Base-by-base conservation (phyloP, 352 stramenopile species). In the Phytophthora colocasiae region DNA sequence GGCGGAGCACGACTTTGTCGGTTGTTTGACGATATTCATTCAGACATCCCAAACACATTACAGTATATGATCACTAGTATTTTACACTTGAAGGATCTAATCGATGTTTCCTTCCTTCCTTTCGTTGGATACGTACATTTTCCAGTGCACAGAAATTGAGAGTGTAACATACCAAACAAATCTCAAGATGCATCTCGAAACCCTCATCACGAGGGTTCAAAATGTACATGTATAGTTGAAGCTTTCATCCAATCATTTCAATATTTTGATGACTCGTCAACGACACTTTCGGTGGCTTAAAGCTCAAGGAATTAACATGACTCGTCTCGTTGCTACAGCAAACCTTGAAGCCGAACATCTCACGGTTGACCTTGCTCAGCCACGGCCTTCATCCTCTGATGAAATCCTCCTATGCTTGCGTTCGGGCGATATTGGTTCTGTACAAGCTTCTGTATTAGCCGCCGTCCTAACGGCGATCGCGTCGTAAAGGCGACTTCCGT, bases 341-440 rank as follows among this genome's bases (percentile, higher is more conserved):
- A 52, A 45, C 31, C 11, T 66, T 66, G 48, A 66, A 66, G 39
- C 14, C 36, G 34, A 62, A 54, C 31, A 54, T 46, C 43, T 24
- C 24, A 22, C 10, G 19, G 34, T 36, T 31, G 7, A 48, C 2
- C 3, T 19, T 11, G 45, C 14, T 38, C 3, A n/a, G 46, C 24
- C 11, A n/a, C 22, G 1, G 24, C 19, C 48, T 36, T 2, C 19
- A 24, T 27, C 12, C 12, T 38, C 45, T 27, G 47, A 41, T n/a
- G 47, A 6, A 9, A 4, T 50, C 6, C 29, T 32, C 31, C 17
- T 32, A 8, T 22, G 12, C 31, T 36, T 36, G 8, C 31, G 8
- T 14, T 36, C 8, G 9, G 9, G 1, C 19, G 17, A 26, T 14
- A 14, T 31, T 29, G 9, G 19, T 11, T 15, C 3, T 31, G 43